Conservation (phyloP, 371 early-diverging fungal species). For the Mortierella sp. region DNA sequence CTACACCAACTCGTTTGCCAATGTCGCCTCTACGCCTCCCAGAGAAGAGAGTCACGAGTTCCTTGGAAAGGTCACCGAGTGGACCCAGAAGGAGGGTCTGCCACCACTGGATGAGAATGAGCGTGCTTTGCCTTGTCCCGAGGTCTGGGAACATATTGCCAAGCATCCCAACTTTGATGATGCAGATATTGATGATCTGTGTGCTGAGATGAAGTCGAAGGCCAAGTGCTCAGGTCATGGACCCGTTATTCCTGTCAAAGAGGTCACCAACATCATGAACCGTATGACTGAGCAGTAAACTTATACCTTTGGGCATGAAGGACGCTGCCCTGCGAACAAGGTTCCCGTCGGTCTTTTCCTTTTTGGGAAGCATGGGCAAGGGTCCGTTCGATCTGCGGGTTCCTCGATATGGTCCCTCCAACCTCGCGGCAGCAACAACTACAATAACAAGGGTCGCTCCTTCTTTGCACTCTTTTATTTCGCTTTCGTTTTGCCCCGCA, state of each 20-base stretch:
- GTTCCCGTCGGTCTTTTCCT: neutral
- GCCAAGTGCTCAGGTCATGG: constrained; percentile 70
- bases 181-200: constrained; percentile 66
- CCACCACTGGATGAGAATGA: constrained; percentile 39
- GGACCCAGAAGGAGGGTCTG: constrained; percentile 10
- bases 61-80: constrained; percentile 13
- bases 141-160: constrained; percentile 64
- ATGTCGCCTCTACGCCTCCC: constrained; percentile 24
- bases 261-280: constrained; percentile 58
- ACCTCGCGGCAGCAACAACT: neutral
- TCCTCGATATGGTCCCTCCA: neutral
- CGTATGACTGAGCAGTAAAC: constrained; percentile 35
- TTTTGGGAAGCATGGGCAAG: neutral
- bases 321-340: neutral
- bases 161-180: constrained; percentile 70
- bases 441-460: neutral
- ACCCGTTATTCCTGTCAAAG: constrained; percentile 64
- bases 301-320: neutral
- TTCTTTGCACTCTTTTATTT: neutral
- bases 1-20: constrained; percentile 28
- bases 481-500: neutral
- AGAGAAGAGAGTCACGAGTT: constrained; percentile 21
- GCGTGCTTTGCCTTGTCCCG: constrained; percentile 51
- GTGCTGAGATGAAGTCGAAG: constrained; percentile 70
- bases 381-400: neutral